A percentile compares a stretch with the other conserved stretches of the same genome.
phyloP scores from a whole-genome alignment of 164 flowering plant genomes.

The Echeveria elegans region DNA sequence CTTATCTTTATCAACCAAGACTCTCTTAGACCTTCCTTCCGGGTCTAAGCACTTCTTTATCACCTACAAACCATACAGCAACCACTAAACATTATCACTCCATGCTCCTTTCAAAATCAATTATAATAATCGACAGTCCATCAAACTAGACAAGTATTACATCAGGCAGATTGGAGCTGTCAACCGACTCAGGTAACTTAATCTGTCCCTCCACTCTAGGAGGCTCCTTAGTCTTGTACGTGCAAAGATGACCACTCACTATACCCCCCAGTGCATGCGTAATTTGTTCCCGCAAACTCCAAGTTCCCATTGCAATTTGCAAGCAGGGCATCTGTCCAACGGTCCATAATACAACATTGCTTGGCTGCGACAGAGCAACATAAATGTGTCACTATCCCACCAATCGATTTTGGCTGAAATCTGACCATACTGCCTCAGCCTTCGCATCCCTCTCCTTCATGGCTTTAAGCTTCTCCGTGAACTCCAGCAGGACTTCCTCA shows the following conservation, averaged over 20 bases:
- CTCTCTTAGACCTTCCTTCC: slow-evolving; percentile 27
- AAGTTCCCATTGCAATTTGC: slow-evolving; percentile 40
- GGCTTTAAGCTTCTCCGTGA: slow-evolving; percentile 33
- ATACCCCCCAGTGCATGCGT: slow-evolving; percentile 37
- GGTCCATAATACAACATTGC: slow-evolving; percentile 66
- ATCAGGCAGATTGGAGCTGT: slow-evolving; percentile 26
- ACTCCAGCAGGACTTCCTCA: slow-evolving; percentile 45
- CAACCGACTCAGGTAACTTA: slow-evolving; percentile 40
- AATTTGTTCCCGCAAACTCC: slow-evolving; percentile 33
- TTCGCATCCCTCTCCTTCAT: slow-evolving; percentile 28
- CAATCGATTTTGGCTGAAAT: slow-evolving; percentile 67
- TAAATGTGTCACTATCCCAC: no score
- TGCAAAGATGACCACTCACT: slow-evolving; percentile 78
- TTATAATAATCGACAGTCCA: background rate
- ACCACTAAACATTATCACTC: no score
- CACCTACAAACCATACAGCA: slow-evolving; percentile 21
- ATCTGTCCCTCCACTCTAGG: slow-evolving; percentile 40
- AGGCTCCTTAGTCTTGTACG: slow-evolving; percentile 41
- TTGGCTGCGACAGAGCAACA: slow-evolving; percentile 30
- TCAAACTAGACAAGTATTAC: slow-evolving; percentile 16
- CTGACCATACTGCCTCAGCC: slow-evolving; percentile 45
- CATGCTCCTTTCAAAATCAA: background rate
- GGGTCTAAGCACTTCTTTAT: slow-evolving; percentile 42
- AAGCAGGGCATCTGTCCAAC: slow-evolving; percentile 44
- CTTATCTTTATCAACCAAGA: slow-evolving; percentile 22